Base-by-base conservation (phyloP, 1,284 basidiomycete species). In the Ceratobasidium papillatum region DNA sequence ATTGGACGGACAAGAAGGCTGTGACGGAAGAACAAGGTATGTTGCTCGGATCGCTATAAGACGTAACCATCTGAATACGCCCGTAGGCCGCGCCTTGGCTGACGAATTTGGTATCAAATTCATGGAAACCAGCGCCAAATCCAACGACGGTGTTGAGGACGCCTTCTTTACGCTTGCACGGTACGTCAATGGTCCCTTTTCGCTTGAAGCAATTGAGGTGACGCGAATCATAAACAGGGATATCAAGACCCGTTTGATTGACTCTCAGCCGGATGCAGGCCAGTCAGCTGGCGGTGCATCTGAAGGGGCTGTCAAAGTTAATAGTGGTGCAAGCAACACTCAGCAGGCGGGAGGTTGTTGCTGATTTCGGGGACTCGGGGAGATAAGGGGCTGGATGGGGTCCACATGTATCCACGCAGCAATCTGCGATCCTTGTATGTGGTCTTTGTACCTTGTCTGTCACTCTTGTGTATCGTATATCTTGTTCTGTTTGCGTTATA, bases 51-150 rank as follows among this genome's bases (percentile, higher is more conserved):
- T 45, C 43, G 27, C n/a, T 59, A 17, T 69, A 72, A 72, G 69
- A 72, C 69, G 69, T 72, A 72, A 72, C 56, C 32, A 72, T 36
- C 66, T 72, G n/a, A 72, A 51, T 34, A 36, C 47, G 34, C 30
- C 19, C 43, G 25, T 45, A 72, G 69, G 92, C 62, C 89, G 88
- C 64, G 90, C 91, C 78, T 87, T 97, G 41, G 95, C 95, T 14
- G 86, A 90, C 69, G 95, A 97, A 81, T 87, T 99, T 62, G 96
- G 95, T 36, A 88, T 99, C 82, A 91, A 90, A 81, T 99, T 99
- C 84, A 94, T 99, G 88, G 98, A 99, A 86, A 99, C 98, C 7
- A 96, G 94, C 38, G 98, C 98, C 69, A 99, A 99, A 87, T 89
- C 94, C 65, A 99, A 99, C 83, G 93, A 98, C 76, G 96, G 96